A percentile compares a stretch with the other conserved stretches of the same genome.
Evolutionary conservation across 192 early-diverging fungal genomes (phyloP).

Genomic region (Coemansia sp.): DNA sequence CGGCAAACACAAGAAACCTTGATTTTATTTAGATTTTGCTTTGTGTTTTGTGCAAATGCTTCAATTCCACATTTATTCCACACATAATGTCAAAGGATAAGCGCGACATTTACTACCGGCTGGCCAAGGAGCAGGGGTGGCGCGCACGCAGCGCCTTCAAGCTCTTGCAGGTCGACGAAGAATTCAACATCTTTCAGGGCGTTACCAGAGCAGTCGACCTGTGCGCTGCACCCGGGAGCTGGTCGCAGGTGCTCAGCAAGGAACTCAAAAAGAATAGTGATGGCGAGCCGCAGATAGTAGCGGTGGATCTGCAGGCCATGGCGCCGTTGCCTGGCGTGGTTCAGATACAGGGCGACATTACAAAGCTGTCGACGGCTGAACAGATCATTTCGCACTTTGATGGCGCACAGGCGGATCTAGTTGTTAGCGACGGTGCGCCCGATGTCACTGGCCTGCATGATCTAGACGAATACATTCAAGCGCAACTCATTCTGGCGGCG

Average conservation of each 20-base stretch:
- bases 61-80: no score
- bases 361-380: constrained; percentile 88
- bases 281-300: constrained; percentile 77
- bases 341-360: constrained; percentile 97
- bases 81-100: constrained; percentile 95
- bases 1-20: no score
- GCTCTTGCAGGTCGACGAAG: constrained; percentile 93
- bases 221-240: constrained; percentile 96
- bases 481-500: constrained; percentile 90
- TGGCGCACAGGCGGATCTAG: constrained; percentile 83
- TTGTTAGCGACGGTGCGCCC: constrained; percentile 94
- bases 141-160: constrained; percentile 97
- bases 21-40: no score
- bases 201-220: constrained; percentile 90
- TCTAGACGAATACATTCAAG: constrained; percentile 99
- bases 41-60: no score
- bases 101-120: constrained; percentile 93
- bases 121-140: constrained; percentile 98
- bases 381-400: constrained; percentile 88
- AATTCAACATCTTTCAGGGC: constrained; percentile 87
- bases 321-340: constrained; percentile 91
- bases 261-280: constrained; percentile 55
- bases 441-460: constrained; percentile 98
- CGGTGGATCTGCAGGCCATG: constrained; percentile 96
- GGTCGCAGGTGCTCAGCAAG: constrained; percentile 87